Evolutionary conservation across 139 green algal genomes (phyloP), one percentile per base, ranked within the genome.

Genomic region (Chlamydomonas schloesseri): DNA sequence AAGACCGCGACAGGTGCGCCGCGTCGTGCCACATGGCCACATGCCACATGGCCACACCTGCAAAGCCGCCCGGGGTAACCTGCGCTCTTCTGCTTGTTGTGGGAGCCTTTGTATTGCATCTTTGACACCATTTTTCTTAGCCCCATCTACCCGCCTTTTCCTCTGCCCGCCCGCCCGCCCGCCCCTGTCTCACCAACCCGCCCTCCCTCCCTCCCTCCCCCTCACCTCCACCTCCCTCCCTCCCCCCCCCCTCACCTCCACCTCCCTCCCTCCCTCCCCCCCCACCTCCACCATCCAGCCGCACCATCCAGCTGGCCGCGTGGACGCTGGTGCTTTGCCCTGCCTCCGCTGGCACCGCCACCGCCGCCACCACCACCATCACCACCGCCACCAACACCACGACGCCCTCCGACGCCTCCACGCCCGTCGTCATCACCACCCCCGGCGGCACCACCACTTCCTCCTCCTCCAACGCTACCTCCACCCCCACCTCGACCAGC

Each of bases 241-340:
- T n/a, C 42, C 42, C 42, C 42, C 6, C 62, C 62, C 17, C 62
- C 17, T 34, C 62, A 6, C 1, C 23, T 69, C 26, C 13, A 3
- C 17, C 28, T 33, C 62, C 23, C 24, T 8, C 23, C 71, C 1
- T 21, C 26, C 11, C 5, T 0, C 24, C 57, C 15, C 53, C 4
- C 33, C 55, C 20, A 21, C 24, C 57, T 1, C 53, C 4, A 20
- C 55, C 20, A 21, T 34, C 0, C 58, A 83, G 77, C 62, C 77
- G 77, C 77, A 83, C 77, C 77, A 62, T 83, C 37, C 28, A 57
- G 34, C 60, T 83, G 9, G 65, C 37, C 37, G 53, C 33, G 17
- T 83, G 77, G 77, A 73, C 77, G 0, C 58, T 83, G 62, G n/a
- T 47, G 42, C 26, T 83, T 26, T 83, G 77, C 58, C 62, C 77